phyloP scores from a whole-genome alignment of 169 alveolate species.

The Plasmodium inui region DNA sequence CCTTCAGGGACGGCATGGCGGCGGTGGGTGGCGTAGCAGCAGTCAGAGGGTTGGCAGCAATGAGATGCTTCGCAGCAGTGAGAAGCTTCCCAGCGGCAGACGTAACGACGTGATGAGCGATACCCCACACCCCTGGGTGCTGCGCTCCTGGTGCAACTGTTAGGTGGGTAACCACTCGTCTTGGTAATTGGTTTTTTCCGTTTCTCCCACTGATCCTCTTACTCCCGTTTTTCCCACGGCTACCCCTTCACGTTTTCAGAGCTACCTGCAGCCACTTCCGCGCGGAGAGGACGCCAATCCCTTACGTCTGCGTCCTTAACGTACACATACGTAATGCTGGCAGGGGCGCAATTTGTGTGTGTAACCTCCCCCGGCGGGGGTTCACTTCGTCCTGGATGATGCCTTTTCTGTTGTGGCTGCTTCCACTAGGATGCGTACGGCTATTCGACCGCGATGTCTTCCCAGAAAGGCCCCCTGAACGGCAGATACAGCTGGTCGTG shows the following conservation, averaged over 20 bases:
- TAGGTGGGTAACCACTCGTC: neutral
- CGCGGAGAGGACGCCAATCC: neutral
- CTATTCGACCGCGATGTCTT: neutral
- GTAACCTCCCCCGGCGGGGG: neutral
- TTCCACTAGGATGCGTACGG: neutral
- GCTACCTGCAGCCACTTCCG: neutral
- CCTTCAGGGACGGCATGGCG: conserved; percentile 73
- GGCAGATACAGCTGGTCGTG: neutral
- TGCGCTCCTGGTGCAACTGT: neutral
- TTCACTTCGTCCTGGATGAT: neutral
- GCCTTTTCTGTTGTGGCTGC: neutral
- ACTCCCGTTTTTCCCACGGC: neutral
- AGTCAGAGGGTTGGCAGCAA: neutral
- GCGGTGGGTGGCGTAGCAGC: neutral
- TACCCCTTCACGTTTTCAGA: neutral
- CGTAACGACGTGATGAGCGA: neutral
- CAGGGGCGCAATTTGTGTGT: neutral
- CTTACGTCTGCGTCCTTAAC: neutral
- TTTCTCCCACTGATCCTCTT: neutral
- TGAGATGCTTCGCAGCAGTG: neutral
- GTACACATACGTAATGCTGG: neutral
- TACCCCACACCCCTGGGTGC: neutral
- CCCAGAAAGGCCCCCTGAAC: neutral
- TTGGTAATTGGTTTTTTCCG: neutral
- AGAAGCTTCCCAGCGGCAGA: neutral